These are phyloP conservation scores for Thalassiosira hispida DNA, from an alignment of 352 stramenopile genomes.

Conservation along the genomic window DNA sequence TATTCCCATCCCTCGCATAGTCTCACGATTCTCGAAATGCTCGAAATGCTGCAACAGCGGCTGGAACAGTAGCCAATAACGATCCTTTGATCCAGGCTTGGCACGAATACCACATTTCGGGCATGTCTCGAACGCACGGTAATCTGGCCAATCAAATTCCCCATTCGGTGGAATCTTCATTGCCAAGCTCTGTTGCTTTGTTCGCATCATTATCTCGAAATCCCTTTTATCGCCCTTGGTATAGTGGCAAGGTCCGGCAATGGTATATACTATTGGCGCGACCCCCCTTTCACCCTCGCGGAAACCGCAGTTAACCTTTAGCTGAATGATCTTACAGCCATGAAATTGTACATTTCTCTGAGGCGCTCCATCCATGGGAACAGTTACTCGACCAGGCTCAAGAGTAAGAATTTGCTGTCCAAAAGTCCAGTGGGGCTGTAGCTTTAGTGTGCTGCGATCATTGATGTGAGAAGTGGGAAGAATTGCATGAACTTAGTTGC, in stretches of 20 bases:
- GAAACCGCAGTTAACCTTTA: slow-evolving; percentile 32
- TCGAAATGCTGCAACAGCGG: neutral
- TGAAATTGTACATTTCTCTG: slow-evolving; percentile 63
- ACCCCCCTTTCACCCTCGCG: neutral
- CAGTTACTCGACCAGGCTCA: neutral
- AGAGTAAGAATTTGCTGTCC: neutral
- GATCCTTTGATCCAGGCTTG: slow-evolving; percentile 65
- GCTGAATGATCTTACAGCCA: slow-evolving; percentile 68
- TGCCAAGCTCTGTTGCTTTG: slow-evolving; percentile 56
- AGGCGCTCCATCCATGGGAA: slow-evolving; percentile 20
- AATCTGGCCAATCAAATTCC: slow-evolving; percentile 71
- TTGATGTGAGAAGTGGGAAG: neutral
- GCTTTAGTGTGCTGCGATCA: slow-evolving; percentile 21
- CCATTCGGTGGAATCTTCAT: slow-evolving; percentile 66
- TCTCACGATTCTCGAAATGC: slow-evolving; percentile 32
- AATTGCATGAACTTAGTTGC: slow-evolving; percentile 5
- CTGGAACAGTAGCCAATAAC: slow-evolving; percentile 59
- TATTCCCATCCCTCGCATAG: slow-evolving; percentile 54
- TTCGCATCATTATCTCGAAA: slow-evolving; percentile 73
- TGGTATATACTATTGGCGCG: slow-evolving; percentile 46
- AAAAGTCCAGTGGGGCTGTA: slow-evolving; percentile 9
- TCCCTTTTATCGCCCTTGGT: slow-evolving; percentile 65
- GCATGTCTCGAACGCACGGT: slow-evolving; percentile 56
- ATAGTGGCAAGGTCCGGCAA: slow-evolving; percentile 65
- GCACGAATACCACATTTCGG: slow-evolving; percentile 45